Conservation (phyloP, 305 asterid species). For the Solanum chacoense region DNA sequence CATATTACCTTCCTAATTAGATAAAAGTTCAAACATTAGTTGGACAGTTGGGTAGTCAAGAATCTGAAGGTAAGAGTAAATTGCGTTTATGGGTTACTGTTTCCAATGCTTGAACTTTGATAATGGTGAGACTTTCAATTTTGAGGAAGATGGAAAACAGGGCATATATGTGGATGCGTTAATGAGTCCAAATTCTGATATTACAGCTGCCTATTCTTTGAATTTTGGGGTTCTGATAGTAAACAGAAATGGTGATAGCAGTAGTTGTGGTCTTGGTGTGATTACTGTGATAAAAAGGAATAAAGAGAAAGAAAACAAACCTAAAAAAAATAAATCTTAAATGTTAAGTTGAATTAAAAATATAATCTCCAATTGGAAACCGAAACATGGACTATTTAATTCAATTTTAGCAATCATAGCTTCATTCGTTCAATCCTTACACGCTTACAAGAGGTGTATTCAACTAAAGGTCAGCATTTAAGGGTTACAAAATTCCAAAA, state of each 20-base stretch:
- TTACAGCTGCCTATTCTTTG: not conserved
- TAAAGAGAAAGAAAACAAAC: not conserved
- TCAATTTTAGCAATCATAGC: not conserved
- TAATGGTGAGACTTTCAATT: not conserved
- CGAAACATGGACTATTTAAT: not conserved
- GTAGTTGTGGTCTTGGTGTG: not conserved
- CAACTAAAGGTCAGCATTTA: not conserved
- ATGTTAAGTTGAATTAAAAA: not conserved
- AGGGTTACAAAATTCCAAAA: not conserved
- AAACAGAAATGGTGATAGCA: not conserved
- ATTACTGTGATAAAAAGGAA: not conserved
- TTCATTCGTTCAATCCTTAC: not conserved
- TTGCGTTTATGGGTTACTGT: not conserved
- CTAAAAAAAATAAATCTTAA: not conserved
- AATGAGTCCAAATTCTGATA: not conserved
- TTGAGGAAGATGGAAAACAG: not conserved
- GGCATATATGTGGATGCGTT: not conserved
- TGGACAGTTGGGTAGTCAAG: not conserved
- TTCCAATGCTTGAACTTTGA: not conserved
- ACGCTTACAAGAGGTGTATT: not conserved
- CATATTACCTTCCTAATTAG: not conserved
- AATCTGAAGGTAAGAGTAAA: not conserved
- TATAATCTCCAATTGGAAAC: not conserved
- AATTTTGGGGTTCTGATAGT: not conserved
- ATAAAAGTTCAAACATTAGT: not conserved